Conservation (phyloP, 257 asterid genomes). For the Solanum bulbocastanum region DNA sequence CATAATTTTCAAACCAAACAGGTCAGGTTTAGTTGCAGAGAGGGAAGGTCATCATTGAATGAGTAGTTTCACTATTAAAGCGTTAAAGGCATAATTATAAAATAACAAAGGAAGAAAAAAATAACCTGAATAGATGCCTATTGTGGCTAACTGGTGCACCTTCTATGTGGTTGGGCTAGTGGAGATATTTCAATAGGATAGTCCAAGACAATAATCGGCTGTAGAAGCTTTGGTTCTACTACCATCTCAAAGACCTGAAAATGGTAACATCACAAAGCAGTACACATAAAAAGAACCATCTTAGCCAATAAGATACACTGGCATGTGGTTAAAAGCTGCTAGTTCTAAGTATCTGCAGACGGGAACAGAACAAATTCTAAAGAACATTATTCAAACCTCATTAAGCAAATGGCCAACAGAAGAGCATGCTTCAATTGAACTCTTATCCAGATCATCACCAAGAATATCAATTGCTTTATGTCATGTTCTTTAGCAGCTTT, state of each 20-base stretch:
- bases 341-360: too few species aligned
- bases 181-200: slow-evolving; percentile 93
- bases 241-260: slow-evolving; percentile 70
- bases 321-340: neutral
- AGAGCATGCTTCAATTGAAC: slow-evolving; percentile 56
- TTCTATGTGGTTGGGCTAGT: slow-evolving; percentile 27
- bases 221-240: slow-evolving; percentile 73
- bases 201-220: slow-evolving; percentile 73
- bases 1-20: too few species aligned
- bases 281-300: neutral
- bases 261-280: neutral
- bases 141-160: too few species aligned
- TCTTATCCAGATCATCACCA: slow-evolving; percentile 28
- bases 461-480: slow-evolving; percentile 24
- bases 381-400: slow-evolving; percentile 34
- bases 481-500: slow-evolving; percentile 45
- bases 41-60: too few species aligned
- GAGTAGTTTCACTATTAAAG: too few species aligned
- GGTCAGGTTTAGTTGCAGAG: too few species aligned
- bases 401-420: slow-evolving; percentile 76
- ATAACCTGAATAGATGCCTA: too few species aligned
- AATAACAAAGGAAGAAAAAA: too few species aligned
- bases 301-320: neutral
- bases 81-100: too few species aligned
- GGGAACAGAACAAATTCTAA: too few species aligned